phyloP scores from a whole-genome alignment of 2,329 filamentous ascomycete species.

The Colletotrichum liaoningense region DNA sequence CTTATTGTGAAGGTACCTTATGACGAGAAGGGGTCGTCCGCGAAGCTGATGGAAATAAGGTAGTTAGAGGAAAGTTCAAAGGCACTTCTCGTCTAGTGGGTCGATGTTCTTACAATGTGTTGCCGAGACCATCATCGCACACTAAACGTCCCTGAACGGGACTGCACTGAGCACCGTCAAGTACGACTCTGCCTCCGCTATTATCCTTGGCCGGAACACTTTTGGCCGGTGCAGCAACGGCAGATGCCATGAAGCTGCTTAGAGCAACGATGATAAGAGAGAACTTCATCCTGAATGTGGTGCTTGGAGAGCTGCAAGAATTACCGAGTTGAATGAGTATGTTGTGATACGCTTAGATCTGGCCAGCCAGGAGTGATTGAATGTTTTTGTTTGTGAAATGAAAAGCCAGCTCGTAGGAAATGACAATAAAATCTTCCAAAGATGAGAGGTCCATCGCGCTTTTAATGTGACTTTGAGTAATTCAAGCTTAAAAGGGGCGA shows the following conservation, averaged over 20 bases:
- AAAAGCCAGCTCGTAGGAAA: neutral
- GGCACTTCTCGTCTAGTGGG: neutral
- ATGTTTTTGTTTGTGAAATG: neutral
- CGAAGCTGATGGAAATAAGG: neutral
- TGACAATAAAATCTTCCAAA: no score
- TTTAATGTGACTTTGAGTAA: neutral
- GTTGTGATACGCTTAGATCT: neutral
- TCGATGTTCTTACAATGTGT: constrained; percentile 18
- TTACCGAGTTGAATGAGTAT: neutral
- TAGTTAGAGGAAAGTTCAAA: neutral
- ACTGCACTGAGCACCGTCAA: constrained; percentile 25
- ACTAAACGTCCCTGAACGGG: constrained; percentile 25
- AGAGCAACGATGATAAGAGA: constrained; percentile 2
- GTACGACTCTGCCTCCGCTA: constrained; percentile 10
- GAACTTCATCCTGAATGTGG: constrained; percentile 2
- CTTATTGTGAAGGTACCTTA: neutral
- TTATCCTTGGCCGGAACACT: constrained; percentile 18
- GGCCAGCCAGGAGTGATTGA: constrained; percentile 4
- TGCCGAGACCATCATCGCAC: constrained; percentile 22
- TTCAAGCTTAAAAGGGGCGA: constrained; percentile 12
- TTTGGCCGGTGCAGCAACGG: constrained; percentile 1
- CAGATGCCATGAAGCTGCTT: neutral
- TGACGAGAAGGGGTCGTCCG: constrained; percentile 26
- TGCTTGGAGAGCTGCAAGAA: neutral
- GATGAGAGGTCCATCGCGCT: neutral